Evolutionary conservation across 345 rosid genomes (phyloP).

Genomic region (Ricinus communis): DNA sequence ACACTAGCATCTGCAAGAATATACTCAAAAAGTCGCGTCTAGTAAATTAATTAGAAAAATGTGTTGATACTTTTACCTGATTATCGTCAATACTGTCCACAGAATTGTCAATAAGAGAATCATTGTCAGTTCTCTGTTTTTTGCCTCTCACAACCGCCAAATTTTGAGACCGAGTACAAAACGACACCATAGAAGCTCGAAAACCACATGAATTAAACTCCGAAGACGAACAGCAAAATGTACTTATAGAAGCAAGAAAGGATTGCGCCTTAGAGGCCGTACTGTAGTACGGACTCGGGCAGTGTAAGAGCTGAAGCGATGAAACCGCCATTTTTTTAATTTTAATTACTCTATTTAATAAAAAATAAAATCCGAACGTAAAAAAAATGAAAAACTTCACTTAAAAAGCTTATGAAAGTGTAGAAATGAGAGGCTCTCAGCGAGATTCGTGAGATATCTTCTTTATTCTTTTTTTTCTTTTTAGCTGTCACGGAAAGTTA

Average conservation of each 20-base stretch:
- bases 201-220: neutral
- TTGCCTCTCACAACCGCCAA: constrained; percentile 47
- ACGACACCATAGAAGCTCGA: neutral
- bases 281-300: neutral
- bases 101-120: constrained; percentile 44
- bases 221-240: neutral
- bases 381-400: neutral
- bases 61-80: constrained; percentile 41
- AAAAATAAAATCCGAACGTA: neutral
- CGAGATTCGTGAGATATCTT: neutral
- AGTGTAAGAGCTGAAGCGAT: neutral
- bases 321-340: constrained; percentile 18
- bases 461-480: neutral
- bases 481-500: neutral
- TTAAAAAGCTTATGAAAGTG: neutral
- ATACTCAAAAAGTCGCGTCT: neutral
- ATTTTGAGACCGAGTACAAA: constrained; percentile 35
- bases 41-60: neutral
- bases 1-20: constrained; percentile 1
- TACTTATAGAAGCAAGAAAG: neutral
- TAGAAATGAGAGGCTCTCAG: neutral
- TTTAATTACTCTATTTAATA: neutral
- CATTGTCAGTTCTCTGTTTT: constrained; percentile 44
- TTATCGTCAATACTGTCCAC: constrained; percentile 45
- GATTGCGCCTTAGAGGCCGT: neutral